Conservation (phyloP, 2,329 filamentous ascomycete species). For the Myotisia sp. region DNA sequence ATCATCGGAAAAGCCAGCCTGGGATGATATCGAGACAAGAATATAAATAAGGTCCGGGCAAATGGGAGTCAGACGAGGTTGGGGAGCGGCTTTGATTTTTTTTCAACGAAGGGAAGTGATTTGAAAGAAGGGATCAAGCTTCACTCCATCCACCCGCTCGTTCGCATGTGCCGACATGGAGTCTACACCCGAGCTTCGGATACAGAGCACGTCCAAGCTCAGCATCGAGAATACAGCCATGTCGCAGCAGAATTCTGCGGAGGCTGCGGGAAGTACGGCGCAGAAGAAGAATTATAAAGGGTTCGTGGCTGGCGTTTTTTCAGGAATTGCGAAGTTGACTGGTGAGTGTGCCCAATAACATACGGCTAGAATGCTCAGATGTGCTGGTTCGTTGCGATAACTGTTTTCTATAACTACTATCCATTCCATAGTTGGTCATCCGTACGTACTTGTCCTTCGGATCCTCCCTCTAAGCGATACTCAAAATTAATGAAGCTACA, state of each 20-base stretch:
- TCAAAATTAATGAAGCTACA: conserved; percentile 13
- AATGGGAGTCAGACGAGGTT: too few relatives aligned
- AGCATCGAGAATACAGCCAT: background rate
- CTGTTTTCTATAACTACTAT: background rate
- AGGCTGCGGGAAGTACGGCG: background rate
- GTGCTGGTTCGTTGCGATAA: background rate
- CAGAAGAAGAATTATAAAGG: conserved; percentile 55
- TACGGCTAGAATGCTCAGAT: background rate
- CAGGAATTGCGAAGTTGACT: conserved; percentile 75
- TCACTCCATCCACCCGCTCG: too few relatives aligned
- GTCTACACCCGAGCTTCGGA: too few relatives aligned
- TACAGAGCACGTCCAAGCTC: too few relatives aligned
- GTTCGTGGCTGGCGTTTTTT: conserved; percentile 95
- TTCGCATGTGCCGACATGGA: too few relatives aligned
- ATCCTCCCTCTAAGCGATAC: background rate
- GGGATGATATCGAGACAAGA: too few relatives aligned
- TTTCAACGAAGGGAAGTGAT: too few relatives aligned
- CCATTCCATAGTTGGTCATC: conserved; percentile 47
- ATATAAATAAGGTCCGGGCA: too few relatives aligned
- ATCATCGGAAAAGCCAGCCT: too few relatives aligned
- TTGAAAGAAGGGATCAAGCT: too few relatives aligned
- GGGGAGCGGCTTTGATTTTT: too few relatives aligned
- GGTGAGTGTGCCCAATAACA: conserved; percentile 41
- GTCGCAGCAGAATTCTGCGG: background rate
- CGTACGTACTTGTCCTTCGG: conserved; percentile 29